Evolutionary conservation across 2,329 filamentous ascomycete species (phyloP), one percentile per base, ranked within the genome.

Genomic region (Incumbomyces delicatus): DNA sequence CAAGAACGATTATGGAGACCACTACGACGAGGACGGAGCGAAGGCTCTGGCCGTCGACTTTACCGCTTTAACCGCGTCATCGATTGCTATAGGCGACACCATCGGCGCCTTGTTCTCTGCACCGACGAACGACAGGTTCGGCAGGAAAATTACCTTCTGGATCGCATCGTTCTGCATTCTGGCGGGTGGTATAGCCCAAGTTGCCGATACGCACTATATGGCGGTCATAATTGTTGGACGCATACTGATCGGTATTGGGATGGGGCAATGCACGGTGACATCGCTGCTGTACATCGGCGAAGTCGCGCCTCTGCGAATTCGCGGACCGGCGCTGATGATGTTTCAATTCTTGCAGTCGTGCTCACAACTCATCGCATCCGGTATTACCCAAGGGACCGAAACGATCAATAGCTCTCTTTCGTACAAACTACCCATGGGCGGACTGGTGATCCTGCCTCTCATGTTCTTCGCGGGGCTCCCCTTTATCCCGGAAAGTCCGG

Each of bases 81-180:
- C 61, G 39, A 67, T 68, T 53, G 64, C 66, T 48, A 61, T 68
- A 12, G 65, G 65, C n/a, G 65, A 68, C 41, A 54, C 66, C 1
- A 41, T 65, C 27, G 65, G 65, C 31, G 60, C 65, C 5, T 50
- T 67, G 3, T 31, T 54, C 4, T 56, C 64, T 10, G 63, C 63
- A 2, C 64, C 63, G 6, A 60, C 66, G 49, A 68, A 66, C 50
- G 64, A 67, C 39, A 42, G 49, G 29, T 61, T 57, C 47, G 65
- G 65, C 17, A 60, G 64, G 14, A 63, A 63, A 41, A 51, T 54
- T 1, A 62, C 64, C 6, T 65, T 66, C 49, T 60, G 60, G 47
- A 54, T 55, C 11, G 64, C 61, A 1, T 61, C 64, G 2, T 17
- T 57, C 6, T 63, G 60, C 43, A 64, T 66, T 44, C 49, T 66